These are phyloP conservation scores for Citrus cavaleriei DNA, from an alignment of 345 rosid genomes.

Conservation along the genomic window DNA sequence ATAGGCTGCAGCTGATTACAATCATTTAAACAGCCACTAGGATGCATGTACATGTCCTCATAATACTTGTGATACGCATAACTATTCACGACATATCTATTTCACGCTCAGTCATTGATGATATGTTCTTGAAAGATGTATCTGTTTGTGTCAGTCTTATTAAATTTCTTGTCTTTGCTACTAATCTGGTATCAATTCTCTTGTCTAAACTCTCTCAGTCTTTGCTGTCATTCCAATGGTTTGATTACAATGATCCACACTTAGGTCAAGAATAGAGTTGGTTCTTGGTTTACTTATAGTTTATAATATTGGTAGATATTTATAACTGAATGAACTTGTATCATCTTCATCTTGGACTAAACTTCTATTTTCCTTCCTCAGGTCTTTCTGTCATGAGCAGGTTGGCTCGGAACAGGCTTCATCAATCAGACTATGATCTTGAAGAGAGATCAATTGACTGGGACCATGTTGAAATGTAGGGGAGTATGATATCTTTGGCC, in stretches of 20 bases:
- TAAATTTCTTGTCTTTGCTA: neutral
- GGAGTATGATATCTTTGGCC: slow-evolving; percentile 19
- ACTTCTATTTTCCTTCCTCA: slow-evolving; percentile 17
- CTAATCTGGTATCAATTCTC: neutral
- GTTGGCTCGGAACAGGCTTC: slow-evolving; percentile 49
- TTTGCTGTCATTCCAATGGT: neutral
- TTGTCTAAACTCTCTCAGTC: neutral
- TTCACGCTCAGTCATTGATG: neutral
- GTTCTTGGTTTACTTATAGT: neutral
- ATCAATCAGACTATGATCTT: slow-evolving; percentile 31
- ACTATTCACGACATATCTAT: neutral
- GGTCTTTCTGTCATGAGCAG: slow-evolving; percentile 80
- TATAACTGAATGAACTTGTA: neutral
- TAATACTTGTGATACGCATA: neutral
- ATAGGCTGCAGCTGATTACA: neutral
- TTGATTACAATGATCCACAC: neutral
- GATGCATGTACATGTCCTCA: neutral
- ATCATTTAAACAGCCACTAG: neutral
- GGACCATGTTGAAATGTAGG: slow-evolving; percentile 49
- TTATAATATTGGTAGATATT: neutral
- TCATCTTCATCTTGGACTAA: neutral
- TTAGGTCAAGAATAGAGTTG: neutral
- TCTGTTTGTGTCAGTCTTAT: too few species aligned
- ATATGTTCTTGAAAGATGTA: neutral
- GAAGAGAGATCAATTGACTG: slow-evolving; percentile 52